A percentile compares a stretch with the other conserved stretches of the same genome.
phyloP scores from a whole-genome alignment of 345 rosid genomes.

The Dipteronia dyeriana region DNA sequence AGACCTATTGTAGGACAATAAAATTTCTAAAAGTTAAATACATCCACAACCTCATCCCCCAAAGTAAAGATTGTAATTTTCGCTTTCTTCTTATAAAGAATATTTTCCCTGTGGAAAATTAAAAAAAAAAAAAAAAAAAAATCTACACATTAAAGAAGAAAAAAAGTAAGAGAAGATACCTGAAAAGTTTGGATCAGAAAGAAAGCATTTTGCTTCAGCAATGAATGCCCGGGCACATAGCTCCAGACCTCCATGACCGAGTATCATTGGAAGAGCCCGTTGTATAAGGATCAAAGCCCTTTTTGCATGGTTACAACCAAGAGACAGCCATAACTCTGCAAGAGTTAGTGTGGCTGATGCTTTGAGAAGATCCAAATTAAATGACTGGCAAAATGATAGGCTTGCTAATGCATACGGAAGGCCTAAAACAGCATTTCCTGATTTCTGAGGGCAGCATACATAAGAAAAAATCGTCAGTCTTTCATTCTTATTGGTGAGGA shows the following conservation, averaged over 20 bases:
- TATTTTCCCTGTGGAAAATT: neutral
- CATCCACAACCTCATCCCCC: neutral
- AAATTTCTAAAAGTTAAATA: neutral
- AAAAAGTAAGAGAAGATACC: conserved; percentile 40
- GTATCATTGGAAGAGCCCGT: conserved; percentile 80
- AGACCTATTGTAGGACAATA: neutral
- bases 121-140: neutral
- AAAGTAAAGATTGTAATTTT: neutral
- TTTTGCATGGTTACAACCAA: conserved; percentile 82
- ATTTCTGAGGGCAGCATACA: conserved; percentile 55
- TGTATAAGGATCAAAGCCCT: conserved; percentile 72
- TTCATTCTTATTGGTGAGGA: too few relatives aligned
- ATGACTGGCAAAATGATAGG: conserved; percentile 92
- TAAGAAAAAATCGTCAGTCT: neutral
- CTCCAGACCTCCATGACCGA: conserved; percentile 97
- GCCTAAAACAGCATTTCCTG: conserved; percentile 93
- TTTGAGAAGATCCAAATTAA: conserved; percentile 94
- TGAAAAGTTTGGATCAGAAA: conserved; percentile 80
- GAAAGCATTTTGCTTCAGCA: conserved; percentile 86
- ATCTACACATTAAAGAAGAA: neutral
- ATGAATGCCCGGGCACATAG: conserved; percentile 87
- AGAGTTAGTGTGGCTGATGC: conserved; percentile 90
- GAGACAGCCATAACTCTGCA: conserved; percentile 90
- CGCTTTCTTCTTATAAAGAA: neutral
- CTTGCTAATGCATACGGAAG: conserved; percentile 94